These are phyloP conservation scores for Tricholoma furcatifolium DNA, from an alignment of 768 basidiomycete species.

Conservation along the genomic window DNA sequence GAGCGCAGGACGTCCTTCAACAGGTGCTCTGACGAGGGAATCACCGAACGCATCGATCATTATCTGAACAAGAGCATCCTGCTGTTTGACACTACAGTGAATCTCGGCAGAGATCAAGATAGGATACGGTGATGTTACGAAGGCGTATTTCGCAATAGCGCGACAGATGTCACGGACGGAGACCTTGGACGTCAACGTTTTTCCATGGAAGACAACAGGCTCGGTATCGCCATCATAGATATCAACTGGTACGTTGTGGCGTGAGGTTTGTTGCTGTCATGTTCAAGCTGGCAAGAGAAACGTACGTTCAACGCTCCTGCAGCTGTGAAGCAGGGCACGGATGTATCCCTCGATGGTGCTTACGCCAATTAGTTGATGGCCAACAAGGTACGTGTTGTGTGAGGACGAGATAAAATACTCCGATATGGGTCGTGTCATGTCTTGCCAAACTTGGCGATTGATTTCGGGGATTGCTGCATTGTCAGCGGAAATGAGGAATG, in stretches of 20 bases:
- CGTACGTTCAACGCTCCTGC: conserved; percentile 92
- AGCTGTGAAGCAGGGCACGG: conserved; percentile 82
- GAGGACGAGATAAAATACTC: conserved; percentile 90
- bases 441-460: conserved; percentile 53
- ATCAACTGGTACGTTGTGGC: conserved; percentile 59
- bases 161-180: conserved; percentile 76
- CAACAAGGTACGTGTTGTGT: conserved; percentile 91
- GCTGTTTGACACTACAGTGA: conserved; percentile 78
- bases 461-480: conserved; percentile 57
- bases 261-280: not conserved
- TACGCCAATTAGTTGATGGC: conserved; percentile 82
- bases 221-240: conserved; percentile 86
- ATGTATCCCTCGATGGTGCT: conserved; percentile 94
- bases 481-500: conserved; percentile 79
- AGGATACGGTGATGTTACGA: conserved; percentile 87
- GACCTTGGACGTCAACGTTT: conserved; percentile 84
- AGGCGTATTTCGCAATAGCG: conserved; percentile 87
- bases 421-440: conserved; percentile 86
- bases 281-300: conserved; percentile 13
- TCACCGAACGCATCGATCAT: conserved; percentile 56
- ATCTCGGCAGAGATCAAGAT: conserved; percentile 93
- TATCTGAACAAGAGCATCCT: conserved; percentile 75
- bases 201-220: conserved; percentile 87
- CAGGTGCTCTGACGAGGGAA: conserved; percentile 34
- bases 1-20: conserved; percentile 45